Base-by-base conservation (phyloP, 495 filamentous ascomycete species). In the Aspergillus coremiiformis region DNA sequence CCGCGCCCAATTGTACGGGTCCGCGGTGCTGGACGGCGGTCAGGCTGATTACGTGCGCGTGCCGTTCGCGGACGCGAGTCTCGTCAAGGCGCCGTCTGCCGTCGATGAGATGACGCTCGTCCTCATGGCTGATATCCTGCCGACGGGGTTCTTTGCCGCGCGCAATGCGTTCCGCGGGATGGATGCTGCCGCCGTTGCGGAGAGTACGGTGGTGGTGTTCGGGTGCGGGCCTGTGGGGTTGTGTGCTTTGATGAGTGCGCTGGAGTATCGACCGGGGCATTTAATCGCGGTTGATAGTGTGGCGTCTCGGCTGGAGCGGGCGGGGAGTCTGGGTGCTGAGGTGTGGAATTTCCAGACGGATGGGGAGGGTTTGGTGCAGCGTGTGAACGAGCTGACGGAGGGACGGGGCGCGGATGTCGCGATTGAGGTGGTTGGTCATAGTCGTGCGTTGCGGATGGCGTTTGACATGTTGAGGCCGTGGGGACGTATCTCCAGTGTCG, bases 41-140 rank as follows among this genome's bases (percentile, higher is more conserved):
- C 90, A 96, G 66, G 90, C 91, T 4, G 87, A 95, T 63, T 96
- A 84, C 64, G 84, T 91, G 20, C 82, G 89, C 3, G 77, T 94
- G 4, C 91, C 91, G 0, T 69, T 86, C 35, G 91, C 91, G 5
- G 88, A 94, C 56, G 77, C 81, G 0, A 95, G 88, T 0, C 78
- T 84, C 0, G 77, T 89, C 55, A 78, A 78, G 32, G 81, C 88
- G 0, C 86, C 90, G 0, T 56, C 74, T 3, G 77, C 72, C 9
- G 85, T 95, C 50, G 76, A 82, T n/a, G 84, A 90, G 60, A 80
- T 85, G 52, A 81, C 78, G 22, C 66, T 95, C 20, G 82, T 95
- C 11, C 70, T 96, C 10, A 74, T 73, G 58, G 74, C 73, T 0
- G 68, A 72, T 49, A 70, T 73, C 19, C 81, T 83, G 52, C 84